Base-by-base conservation (phyloP, 352 stramenopile species). In the Phytophthora pinifolia region DNA sequence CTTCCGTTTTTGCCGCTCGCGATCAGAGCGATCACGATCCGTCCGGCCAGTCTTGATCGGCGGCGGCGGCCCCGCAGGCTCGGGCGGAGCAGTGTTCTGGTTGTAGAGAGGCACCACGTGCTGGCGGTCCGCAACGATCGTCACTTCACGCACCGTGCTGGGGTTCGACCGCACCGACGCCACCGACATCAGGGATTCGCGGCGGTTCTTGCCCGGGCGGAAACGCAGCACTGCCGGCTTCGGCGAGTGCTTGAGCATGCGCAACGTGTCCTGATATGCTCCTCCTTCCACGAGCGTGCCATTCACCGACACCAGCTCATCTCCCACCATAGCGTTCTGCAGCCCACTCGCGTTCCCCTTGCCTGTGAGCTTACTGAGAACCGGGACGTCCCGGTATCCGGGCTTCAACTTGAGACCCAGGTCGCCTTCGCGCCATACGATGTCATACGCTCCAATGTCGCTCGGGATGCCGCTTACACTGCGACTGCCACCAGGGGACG, bases 341-440 rank as follows among this genome's bases (percentile, higher is more conserved):
- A 95, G 50, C 6, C 85, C 85, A 33, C 79, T 92, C 0, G 85
- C 85, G 6, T 73, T 93, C 1, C 85, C 85, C 53, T 92, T 92
- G 45, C 85, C 85, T 25, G 83, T 95, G 29, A 93, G 69, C 36
- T 90, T 89, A 52, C 80, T 92, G 6, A 95, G 72, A 35, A 95
- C 79, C 0, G 85, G 85, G 12, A 93, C 68, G 52, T 95, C 83
- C 9, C 74, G 67, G 22, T 76, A 69, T 32, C 81, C 85, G 7
- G 85, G 85, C 57, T 95, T 95, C 14, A 95, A 74, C 61, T 93
- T 95, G 20, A 95, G 72, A 2, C 85, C 85, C 17, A 93, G 51
- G 48, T 95, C 83, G 14, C 85, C 85, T 62, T 95, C 85, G 15
- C 85, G 76, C 85, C 85, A 95, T 39, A 95, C 85, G 51, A 95